Evolutionary conservation across 1,284 basidiomycete genomes (phyloP).

Genomic region (Trametes hirsuta): DNA sequence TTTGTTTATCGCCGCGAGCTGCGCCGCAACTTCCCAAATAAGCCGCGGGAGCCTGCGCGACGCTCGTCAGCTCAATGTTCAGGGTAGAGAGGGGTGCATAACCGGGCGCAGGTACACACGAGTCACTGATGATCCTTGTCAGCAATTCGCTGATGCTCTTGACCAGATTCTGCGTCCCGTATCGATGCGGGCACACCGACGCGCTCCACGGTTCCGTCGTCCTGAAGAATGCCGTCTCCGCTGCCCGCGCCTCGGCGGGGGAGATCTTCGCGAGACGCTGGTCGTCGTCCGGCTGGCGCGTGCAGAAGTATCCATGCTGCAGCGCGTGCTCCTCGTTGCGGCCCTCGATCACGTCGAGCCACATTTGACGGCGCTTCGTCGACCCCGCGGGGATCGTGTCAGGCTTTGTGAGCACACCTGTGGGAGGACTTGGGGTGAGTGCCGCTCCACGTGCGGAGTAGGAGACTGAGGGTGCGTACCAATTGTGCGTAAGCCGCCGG

Average conservation of each 20-base stretch:
- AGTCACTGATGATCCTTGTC: slow-evolving; percentile 52
- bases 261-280: slow-evolving; percentile 47
- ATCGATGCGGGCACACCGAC: slow-evolving; percentile 45
- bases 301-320: slow-evolving; percentile 66
- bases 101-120: slow-evolving; percentile 41
- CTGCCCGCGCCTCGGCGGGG: slow-evolving; percentile 40
- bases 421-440: background rate
- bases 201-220: slow-evolving; percentile 52
- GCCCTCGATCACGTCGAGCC: slow-evolving; percentile 58
- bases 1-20: slow-evolving; percentile 38
- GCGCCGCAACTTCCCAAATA: slow-evolving; percentile 39
- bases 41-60: slow-evolving; percentile 49
- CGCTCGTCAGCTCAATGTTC: background rate
- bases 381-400: slow-evolving; percentile 53
- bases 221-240: slow-evolving; percentile 51
- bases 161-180: slow-evolving; percentile 61
- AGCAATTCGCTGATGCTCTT: slow-evolving; percentile 53
- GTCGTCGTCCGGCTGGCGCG: slow-evolving; percentile 62
- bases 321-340: slow-evolving; percentile 38
- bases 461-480: slow-evolving; percentile 39
- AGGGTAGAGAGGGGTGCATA: background rate
- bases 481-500: slow-evolving; percentile 57
- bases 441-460: background rate
- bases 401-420: slow-evolving; percentile 72
- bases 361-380: slow-evolving; percentile 42